These are phyloP conservation scores for Psilocybe azurescens DNA, from an alignment of 768 basidiomycete genomes.

Conservation along the genomic window DNA sequence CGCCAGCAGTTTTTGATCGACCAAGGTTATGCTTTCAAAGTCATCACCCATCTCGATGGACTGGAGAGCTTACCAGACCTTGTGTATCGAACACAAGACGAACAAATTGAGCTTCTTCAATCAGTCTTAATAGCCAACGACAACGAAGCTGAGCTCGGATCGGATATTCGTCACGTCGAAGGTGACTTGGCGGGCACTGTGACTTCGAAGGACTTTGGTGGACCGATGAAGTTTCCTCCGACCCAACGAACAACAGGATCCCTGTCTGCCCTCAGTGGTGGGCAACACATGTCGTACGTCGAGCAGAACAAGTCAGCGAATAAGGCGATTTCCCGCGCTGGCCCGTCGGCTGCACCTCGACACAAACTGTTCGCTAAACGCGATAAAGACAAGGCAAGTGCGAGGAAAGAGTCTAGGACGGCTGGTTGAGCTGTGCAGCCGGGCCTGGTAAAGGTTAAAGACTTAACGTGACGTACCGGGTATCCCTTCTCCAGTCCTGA, in stretches of 20 bases:
- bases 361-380: constrained; percentile 86
- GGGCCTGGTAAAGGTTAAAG: not conserved
- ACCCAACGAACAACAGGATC: constrained; percentile 84
- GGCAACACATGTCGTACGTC: constrained; percentile 90
- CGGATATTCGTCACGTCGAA: constrained; percentile 82
- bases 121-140: constrained; percentile 92
- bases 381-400: constrained; percentile 72
- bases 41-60: constrained; percentile 97
- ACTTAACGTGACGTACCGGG: not conserved
- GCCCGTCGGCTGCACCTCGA: constrained; percentile 46
- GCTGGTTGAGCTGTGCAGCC: not conserved
- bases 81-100: constrained; percentile 89
- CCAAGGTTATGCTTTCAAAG: constrained; percentile 99
- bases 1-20: constrained; percentile 98
- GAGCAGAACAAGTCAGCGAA: constrained; percentile 93
- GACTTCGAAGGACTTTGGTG: constrained; percentile 88
- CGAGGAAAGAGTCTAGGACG: constrained; percentile 47
- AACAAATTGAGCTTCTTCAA: constrained; percentile 96
- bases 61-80: constrained; percentile 84
- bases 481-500: not conserved
- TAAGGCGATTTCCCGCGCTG: constrained; percentile 69
- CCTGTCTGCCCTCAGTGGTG: constrained; percentile 84
- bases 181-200: constrained; percentile 87
- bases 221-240: constrained; percentile 68
- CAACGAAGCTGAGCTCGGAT: constrained; percentile 85